Percentiles rank a stretch among this genome's conserved stretches.
These are phyloP conservation scores for Aegilops longissima DNA, from an alignment of 176 grass and related monocot genomes.

Conservation along the genomic window DNA sequence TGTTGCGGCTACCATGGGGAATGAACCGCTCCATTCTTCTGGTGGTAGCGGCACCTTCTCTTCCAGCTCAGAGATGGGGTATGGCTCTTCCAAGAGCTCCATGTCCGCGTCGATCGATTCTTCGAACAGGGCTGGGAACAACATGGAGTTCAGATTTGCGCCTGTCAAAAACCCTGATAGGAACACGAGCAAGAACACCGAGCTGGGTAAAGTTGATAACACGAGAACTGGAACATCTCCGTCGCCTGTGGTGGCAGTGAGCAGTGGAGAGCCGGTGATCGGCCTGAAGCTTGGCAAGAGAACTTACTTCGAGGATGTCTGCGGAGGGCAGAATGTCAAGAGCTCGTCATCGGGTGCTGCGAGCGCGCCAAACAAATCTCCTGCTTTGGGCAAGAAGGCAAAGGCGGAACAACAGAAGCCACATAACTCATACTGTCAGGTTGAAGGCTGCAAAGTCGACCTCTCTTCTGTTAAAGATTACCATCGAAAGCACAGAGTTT, in stretches of 20 bases:
- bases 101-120: slow-evolving; percentile 44
- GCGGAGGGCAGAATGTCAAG: slow-evolving; percentile 41
- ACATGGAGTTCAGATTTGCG: slow-evolving; percentile 42
- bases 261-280: slow-evolving; percentile 46
- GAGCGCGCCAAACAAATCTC: background rate
- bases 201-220: slow-evolving; percentile 18
- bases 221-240: slow-evolving; percentile 28
- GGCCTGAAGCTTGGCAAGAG: slow-evolving; percentile 66
- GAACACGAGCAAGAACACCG: slow-evolving; percentile 9
- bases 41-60: slow-evolving; percentile 41
- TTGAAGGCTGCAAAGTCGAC: slow-evolving; percentile 81
- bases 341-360: slow-evolving; percentile 26
- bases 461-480: slow-evolving; percentile 91
- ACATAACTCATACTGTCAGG: slow-evolving; percentile 57
- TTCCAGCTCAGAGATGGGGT: slow-evolving; percentile 48
- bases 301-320: slow-evolving; percentile 63
- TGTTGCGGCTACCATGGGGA: slow-evolving; percentile 18
- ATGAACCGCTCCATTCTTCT: slow-evolving; percentile 29
- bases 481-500: slow-evolving; percentile 87
- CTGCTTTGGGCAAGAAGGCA: slow-evolving; percentile 46
- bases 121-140: slow-evolving; percentile 33
- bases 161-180: slow-evolving; percentile 18
- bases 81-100: slow-evolving; percentile 57
- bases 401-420: slow-evolving; percentile 35
- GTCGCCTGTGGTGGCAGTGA: slow-evolving; percentile 15